Evolutionary conservation across 2,329 filamentous ascomycete genomes (phyloP).

Genomic region (Cercospora sp.): DNA sequence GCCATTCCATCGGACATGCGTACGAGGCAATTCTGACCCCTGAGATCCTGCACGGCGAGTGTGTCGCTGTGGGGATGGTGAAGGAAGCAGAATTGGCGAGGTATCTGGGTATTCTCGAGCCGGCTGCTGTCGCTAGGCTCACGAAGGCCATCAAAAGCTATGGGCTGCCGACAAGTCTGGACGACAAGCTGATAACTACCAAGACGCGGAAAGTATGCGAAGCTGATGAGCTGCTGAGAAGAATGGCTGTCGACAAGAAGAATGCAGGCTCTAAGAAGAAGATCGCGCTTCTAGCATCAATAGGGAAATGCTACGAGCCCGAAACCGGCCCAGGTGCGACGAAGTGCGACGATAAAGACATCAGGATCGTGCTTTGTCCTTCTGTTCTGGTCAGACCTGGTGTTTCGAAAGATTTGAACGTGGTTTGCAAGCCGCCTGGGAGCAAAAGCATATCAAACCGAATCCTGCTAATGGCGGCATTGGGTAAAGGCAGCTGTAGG

Average conservation of each 20-base stretch:
- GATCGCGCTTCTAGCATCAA: conserved; percentile 85
- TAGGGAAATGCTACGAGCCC: conserved; percentile 83
- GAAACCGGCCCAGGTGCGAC: conserved; percentile 62
- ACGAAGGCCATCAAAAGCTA: conserved; percentile 95
- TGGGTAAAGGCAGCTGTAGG: conserved; percentile 80
- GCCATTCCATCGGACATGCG: conserved; percentile 95
- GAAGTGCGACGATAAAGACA: conserved; percentile 81
- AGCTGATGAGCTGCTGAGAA: conserved; percentile 79
- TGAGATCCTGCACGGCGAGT: conserved; percentile 92
- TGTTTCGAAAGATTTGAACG: conserved; percentile 63
- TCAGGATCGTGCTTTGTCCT: conserved; percentile 79
- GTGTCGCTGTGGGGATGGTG: conserved; percentile 96
- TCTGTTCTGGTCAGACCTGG: conserved; percentile 73
- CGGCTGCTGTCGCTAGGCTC: conserved; percentile 83
- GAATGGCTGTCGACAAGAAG: conserved; percentile 99
- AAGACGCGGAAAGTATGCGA: conserved; percentile 86
- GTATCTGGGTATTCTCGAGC: conserved; percentile 79
- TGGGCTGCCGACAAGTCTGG: conserved; percentile 78
- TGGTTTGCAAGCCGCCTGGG: conserved; percentile 83
- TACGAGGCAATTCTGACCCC: conserved; percentile 94
- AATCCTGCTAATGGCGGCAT: conserved; percentile 87
- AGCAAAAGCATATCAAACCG: conserved; percentile 98
- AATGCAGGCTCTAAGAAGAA: conserved; percentile 95
- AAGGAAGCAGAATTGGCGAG: conserved; percentile 94
- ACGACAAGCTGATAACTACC: conserved; percentile 78